These are phyloP conservation scores for Climacium dendroides DNA, from an alignment of 225 moss, liverwort and hornwort species.

Conservation along the genomic window DNA sequence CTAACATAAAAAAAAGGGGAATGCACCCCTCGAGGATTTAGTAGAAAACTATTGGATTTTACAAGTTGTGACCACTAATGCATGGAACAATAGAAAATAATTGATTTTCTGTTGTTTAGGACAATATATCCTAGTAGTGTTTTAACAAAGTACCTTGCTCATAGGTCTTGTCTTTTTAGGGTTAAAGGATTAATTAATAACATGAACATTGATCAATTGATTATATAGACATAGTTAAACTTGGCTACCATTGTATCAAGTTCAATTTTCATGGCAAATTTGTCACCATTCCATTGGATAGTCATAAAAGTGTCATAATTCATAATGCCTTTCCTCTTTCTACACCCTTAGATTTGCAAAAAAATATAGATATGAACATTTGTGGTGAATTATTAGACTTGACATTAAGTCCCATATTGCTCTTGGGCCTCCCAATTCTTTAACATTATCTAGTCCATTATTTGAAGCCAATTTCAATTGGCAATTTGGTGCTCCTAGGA, in stretches of 20 bases:
- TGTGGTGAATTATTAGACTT: not conserved
- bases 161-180: not conserved
- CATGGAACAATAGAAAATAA: too few species aligned
- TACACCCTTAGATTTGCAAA: not conserved
- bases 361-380: not conserved
- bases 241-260: not conserved
- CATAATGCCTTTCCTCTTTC: not conserved
- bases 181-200: not conserved
- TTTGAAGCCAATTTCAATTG: too few species aligned
- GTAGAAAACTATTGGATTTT: too few species aligned
- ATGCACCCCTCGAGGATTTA: too few species aligned
- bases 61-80: too few species aligned
- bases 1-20: too few species aligned
- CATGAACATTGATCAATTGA: not conserved
- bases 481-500: too few species aligned
- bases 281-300: not conserved
- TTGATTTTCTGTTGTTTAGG: too few species aligned
- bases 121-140: too few species aligned
- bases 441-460: not conserved
- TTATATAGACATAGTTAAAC: not conserved
- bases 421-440: too few species aligned
- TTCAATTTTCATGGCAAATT: not conserved
- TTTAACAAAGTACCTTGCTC: too few species aligned
- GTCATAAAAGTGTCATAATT: accelerated
- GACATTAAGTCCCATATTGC: not conserved